Base-by-base conservation (phyloP, 345 rosid genomes). In the Lumnitzera racemosa region DNA sequence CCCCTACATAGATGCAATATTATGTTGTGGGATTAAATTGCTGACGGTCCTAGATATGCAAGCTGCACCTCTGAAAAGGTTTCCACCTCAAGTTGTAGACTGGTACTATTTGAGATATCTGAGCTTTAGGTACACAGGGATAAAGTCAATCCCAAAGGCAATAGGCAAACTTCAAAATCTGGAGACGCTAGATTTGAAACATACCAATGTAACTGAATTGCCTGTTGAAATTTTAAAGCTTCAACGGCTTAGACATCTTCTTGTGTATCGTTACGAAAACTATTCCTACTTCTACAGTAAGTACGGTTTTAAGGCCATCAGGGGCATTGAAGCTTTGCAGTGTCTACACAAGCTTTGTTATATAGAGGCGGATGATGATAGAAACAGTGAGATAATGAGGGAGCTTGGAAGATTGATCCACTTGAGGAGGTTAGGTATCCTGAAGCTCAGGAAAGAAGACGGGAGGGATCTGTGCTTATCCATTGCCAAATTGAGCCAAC, bases 121-220 rank as follows among this genome's bases (percentile, higher is more conserved):
- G 4, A 74, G 78, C 61, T 66, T 80, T 47, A 67, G 76, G 65
- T 23, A 24, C 31, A 74, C 85, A 2, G 70, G 65, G 70, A 57
- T 80, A 11, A 62, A 59, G 16, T 46, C 12, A 11, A 29, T 80
- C 46, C 81, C 85, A 2, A 62, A 53, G n/a, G 65, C 76, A 2
- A 77, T 80, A 10, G 70, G 68, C 53, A 72, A 70, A 73, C 81
- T 80, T 46, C 72, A 53, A 15, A 72, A 77, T 57, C 65, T 80
- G 5, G 81, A 77, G 66, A 80, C 80, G 1, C 53, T 80, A 47
- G 81, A 80, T 55, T 77, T 80, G 53, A 80, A 77, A 23, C 78
- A 76, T n/a, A 53, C 81, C 27, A 36, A 61, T 46, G 74, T 77
- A 52, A 65, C 75, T 0, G 60, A 56, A 47, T 56, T 80, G 63